Conservation (phyloP, 345 rosid genomes). For the Arabis hirsuta region DNA sequence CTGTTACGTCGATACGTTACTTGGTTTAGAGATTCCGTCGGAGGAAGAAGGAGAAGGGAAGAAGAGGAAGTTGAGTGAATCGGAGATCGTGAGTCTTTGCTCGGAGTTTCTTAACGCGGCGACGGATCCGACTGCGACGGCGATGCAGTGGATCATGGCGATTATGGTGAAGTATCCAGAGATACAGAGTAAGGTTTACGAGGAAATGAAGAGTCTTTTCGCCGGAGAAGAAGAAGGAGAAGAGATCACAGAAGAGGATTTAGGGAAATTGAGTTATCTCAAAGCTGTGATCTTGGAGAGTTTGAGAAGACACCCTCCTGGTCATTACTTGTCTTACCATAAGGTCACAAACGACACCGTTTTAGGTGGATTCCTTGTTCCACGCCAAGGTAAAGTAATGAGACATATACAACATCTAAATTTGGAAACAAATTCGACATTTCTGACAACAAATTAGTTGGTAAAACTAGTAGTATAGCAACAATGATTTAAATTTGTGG, state of each 20-base stretch:
- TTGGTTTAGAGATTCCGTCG: conserved; percentile 38
- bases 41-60: conserved; percentile 34
- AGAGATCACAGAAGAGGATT: conserved; percentile 43
- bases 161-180: conserved; percentile 43
- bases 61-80: conserved; percentile 41
- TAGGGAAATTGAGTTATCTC: conserved; percentile 39
- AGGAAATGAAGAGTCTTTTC: conserved; percentile 31
- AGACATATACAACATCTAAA: too few relatives aligned
- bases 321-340: conserved; percentile 46
- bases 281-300: conserved; percentile 47
- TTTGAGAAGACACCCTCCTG: conserved; percentile 48
- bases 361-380: conserved; percentile 43
- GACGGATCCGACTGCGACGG: conserved; percentile 46
- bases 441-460: neutral
- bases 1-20: conserved; percentile 45
- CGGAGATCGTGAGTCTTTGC: conserved; percentile 44
- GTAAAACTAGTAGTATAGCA: too few relatives aligned
- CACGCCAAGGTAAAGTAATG: conserved; percentile 31
- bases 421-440: too few relatives aligned
- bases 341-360: conserved; percentile 43
- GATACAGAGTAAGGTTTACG: conserved; percentile 41
- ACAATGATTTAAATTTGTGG: too few relatives aligned
- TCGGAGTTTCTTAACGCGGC: conserved; percentile 47
- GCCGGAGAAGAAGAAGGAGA: conserved; percentile 18
- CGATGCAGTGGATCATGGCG: conserved; percentile 49